These are phyloP conservation scores for Pseudogymnoascus sp. DNA, from an alignment of 2,329 filamentous ascomycete species.

Conservation along the genomic window DNA sequence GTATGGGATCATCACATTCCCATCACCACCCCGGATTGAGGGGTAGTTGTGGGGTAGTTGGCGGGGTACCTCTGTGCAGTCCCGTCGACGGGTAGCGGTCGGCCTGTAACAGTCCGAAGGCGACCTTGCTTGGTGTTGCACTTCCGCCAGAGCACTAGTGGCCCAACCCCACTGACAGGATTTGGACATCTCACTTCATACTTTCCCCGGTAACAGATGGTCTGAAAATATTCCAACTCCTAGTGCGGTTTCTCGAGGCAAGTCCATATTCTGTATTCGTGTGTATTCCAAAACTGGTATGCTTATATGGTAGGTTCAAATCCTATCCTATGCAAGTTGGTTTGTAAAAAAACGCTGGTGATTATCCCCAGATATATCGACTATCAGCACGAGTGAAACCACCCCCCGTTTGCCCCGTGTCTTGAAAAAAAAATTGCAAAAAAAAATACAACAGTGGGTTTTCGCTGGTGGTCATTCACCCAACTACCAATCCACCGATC, in stretches of 20 bases:
- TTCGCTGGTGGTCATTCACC: conserved; percentile 4
- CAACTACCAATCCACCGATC: conserved; percentile 19
- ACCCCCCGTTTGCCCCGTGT: no score
- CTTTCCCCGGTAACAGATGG: background rate
- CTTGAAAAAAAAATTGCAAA: conserved; percentile 23
- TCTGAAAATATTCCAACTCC: background rate
- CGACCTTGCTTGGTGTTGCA: background rate
- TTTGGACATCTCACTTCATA: background rate
- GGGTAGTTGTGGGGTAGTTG: background rate
- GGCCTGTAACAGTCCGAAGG: background rate
- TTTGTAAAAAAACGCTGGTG: no score
- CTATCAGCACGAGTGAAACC: no score
- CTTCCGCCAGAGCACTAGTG: background rate
- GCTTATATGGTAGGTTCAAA: no score
- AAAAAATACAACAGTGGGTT: background rate
- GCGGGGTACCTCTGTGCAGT: background rate
- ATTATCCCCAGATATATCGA: no score
- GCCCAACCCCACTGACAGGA: background rate
- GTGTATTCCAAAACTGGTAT: no score
- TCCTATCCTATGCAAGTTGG: no score
- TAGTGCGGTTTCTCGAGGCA: background rate
- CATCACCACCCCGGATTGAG: background rate
- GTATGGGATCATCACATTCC: background rate
- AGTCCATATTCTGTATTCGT: no score
- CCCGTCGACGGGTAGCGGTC: background rate